These are phyloP conservation scores for Letharia columbiana DNA, from an alignment of 495 filamentous ascomycete species.

Conservation along the genomic window DNA sequence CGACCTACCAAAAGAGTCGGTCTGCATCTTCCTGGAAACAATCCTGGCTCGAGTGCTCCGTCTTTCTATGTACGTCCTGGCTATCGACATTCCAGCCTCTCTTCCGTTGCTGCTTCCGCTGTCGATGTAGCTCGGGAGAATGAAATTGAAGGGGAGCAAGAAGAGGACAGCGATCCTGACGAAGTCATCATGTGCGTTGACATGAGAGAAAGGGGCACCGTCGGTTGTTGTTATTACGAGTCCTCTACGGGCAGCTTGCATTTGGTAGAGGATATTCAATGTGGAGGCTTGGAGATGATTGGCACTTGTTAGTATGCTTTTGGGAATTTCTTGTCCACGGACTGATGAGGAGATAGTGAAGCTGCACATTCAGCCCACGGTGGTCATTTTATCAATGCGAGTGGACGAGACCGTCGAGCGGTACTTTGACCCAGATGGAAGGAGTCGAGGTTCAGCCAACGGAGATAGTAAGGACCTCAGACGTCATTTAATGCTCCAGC, in stretches of 20 bases:
- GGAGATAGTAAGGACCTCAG: slow-evolving; percentile 25
- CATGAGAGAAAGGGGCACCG: slow-evolving; percentile 55
- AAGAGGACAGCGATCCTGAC: slow-evolving; percentile 51
- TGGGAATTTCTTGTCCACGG: neutral
- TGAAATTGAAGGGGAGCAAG: slow-evolving; percentile 28
- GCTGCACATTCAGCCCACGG: slow-evolving; percentile 68
- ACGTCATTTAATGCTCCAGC: neutral
- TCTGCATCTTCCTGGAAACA: slow-evolving; percentile 4
- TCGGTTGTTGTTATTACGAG: slow-evolving; percentile 81
- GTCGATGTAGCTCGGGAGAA: slow-evolving; percentile 9
- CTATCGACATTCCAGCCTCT: neutral
- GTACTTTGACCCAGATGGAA: slow-evolving; percentile 20
- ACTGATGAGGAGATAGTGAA: slow-evolving; percentile 45
- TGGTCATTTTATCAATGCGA: slow-evolving; percentile 64
- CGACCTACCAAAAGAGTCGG: neutral
- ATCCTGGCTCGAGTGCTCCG: neutral
- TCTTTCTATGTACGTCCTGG: neutral
- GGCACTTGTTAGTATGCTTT: slow-evolving; percentile 47
- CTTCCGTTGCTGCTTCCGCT: slow-evolving; percentile 14
- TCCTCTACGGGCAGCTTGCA: neutral
- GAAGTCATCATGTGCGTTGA: slow-evolving; percentile 85
- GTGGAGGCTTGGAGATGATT: slow-evolving; percentile 60
- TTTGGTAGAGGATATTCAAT: slow-evolving; percentile 63
- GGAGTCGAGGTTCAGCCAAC: slow-evolving; percentile 23
- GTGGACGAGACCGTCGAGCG: slow-evolving; percentile 47